phyloP scores from a whole-genome alignment of 2,329 filamentous ascomycete genomes.

The Nemania serpens region DNA sequence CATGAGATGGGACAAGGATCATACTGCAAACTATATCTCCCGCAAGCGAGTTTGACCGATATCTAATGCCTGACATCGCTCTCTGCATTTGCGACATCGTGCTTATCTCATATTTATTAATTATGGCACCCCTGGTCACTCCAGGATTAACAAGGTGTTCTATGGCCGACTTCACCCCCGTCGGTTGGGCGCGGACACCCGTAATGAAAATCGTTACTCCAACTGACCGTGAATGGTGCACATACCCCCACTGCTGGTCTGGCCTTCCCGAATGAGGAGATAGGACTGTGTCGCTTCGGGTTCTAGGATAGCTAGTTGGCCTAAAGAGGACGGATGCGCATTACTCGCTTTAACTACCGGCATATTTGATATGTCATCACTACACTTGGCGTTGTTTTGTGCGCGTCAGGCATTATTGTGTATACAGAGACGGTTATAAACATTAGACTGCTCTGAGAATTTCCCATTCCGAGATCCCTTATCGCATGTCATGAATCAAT shows the following conservation, averaged over 20 bases:
- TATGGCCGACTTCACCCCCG: background rate
- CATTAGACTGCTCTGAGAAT: background rate
- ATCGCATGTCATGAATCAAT: too few species aligned
- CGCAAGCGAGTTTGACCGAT: background rate
- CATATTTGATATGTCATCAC: too few species aligned
- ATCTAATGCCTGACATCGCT: conserved; percentile 14
- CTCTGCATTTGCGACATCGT: background rate
- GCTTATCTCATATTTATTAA: conserved; percentile 24
- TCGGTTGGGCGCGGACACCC: background rate
- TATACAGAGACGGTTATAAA: background rate
- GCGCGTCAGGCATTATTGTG: background rate
- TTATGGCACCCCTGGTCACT: background rate
- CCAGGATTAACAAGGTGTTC: background rate
- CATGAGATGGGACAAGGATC: background rate
- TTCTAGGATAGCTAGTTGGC: too few species aligned
- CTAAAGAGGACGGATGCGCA: background rate
- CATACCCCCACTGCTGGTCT: background rate
- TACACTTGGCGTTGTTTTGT: background rate
- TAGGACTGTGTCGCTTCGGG: background rate
- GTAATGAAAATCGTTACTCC: conserved; percentile 1
- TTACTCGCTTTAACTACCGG: background rate
- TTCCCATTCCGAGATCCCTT: too few species aligned
- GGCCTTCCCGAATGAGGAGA: background rate
- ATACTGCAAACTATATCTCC: background rate
- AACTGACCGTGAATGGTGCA: too few species aligned